Evolutionary conservation across 1,139 yeast genomes (phyloP).

Genomic region (Debaryomyces sp.): DNA sequence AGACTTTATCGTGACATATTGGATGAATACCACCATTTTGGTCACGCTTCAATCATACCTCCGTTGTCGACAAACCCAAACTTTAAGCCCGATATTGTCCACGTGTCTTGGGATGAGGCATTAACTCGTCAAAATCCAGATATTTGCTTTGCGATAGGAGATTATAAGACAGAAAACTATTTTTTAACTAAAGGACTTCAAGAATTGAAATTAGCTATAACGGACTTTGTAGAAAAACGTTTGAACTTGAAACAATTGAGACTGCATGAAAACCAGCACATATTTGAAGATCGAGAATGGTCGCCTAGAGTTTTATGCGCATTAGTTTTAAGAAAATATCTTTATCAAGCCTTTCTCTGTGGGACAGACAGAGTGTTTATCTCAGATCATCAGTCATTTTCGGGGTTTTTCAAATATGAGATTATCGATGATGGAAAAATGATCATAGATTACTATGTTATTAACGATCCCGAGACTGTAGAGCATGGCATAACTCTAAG

Average conservation of each 20-base stretch:
- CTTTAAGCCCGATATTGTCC: constrained; percentile 3
- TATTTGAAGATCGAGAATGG: neutral
- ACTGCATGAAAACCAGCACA: neutral
- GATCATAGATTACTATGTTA: no score
- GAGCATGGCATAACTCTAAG: no score
- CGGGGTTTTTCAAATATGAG: neutral
- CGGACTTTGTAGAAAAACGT: neutral
- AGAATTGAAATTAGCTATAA: constrained; percentile 3
- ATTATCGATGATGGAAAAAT: no score
- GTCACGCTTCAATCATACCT: constrained; percentile 2
- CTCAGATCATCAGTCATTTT: constrained; percentile 8
- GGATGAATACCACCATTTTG: constrained; percentile 4
- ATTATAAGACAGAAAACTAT: constrained; percentile 6
- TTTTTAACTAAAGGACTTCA: constrained; percentile 3
- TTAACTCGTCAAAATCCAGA: constrained; percentile 3
- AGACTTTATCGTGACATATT: constrained; percentile 4
- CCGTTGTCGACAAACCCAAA: neutral
- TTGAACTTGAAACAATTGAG: neutral
- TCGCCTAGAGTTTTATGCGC: constrained; percentile 1
- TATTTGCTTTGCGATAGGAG: constrained; percentile 7
- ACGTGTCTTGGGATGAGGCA: neutral
- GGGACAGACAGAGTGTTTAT: constrained; percentile 9
- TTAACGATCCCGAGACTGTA: no score
- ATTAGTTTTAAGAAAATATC: constrained; percentile 7
- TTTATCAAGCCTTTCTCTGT: constrained; percentile 8